Evolutionary conservation across 2,329 filamentous ascomycete genomes (phyloP), one percentile per base, ranked within the genome.

Genomic region (Zalaria obscura): DNA sequence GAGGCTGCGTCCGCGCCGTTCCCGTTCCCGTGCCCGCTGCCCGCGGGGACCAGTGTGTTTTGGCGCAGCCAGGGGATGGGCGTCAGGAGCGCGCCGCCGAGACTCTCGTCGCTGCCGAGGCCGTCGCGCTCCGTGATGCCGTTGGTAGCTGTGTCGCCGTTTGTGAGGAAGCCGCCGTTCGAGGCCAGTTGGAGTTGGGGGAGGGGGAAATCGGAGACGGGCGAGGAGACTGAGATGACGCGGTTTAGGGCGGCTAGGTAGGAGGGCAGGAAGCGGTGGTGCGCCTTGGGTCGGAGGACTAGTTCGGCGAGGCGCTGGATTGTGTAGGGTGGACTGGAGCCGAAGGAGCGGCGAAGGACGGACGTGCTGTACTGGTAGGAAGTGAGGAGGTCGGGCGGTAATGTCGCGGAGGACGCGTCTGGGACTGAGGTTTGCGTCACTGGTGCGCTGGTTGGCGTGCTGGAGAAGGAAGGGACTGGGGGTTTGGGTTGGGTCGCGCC

Each of bases 171-270:
- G 56, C 59, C 47, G 62, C 61, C 62, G 40, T 73, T 71, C 36
- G 63, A 62, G 1, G 51, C 39, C 11, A 51, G 44, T 4, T 61
- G 55, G 47, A 63, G 54, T 0, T 77, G 74, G 1, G 84, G 85
- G 1, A 96, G 74, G 0, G 91, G 91, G 55, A 94, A 98, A 43
- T 78, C 70, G 48, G 83, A 79, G 18, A 79, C 76, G 26, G 79
- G 75, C 32, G 85, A 94, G 7, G 87, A 93, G 43, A 98, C 91
- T 43, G 83, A 86, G 25, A 95, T 78, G 25, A 94, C 81, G 43
- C 91, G 80, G 58, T 96, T 86, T 38, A 96, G 74, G 3, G 91
- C 91, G 52, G 91, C 83, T 7, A 98, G 76, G 59, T 91, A 98
- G 7, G 87, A 74, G 1, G 84, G 77, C 3, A 96, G 72, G 40